A percentile compares a stretch with the other conserved stretches of the same genome.
phyloP scores from a whole-genome alignment of 495 filamentous ascomycete genomes.

The Aspergillus coremiiformis region DNA sequence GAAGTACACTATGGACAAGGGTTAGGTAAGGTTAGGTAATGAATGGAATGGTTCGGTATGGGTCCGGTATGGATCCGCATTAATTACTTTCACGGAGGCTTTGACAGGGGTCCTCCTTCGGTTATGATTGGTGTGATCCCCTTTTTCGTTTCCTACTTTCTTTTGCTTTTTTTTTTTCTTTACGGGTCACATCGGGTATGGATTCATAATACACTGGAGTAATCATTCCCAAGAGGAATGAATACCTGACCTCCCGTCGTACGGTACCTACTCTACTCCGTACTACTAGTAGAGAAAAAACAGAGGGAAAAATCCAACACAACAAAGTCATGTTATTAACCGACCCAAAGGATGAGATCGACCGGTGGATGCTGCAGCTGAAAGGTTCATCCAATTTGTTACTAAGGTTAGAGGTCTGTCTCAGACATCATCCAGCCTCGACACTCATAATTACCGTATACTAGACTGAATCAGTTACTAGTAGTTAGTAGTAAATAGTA shows the following conservation, averaged over 20 bases:
- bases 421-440: constrained; percentile 12
- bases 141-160: no score
- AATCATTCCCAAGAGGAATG: neutral
- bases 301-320: neutral
- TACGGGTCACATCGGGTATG: neutral
- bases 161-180: no score
- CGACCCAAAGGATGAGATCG: constrained; percentile 14
- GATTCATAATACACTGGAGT: no score
- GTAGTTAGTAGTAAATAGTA: constrained; percentile 5
- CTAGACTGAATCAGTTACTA: no score
- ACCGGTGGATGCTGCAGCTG: constrained; percentile 13
- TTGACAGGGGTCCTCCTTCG: neutral
- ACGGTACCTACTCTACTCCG: no score
- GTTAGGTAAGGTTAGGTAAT: no score
- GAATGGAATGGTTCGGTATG: no score
- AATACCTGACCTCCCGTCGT: no score
- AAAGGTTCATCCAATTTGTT: constrained; percentile 11
- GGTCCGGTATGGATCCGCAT: no score
- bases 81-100: neutral
- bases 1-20: no score
- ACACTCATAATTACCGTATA: constrained; percentile 2
- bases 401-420: constrained; percentile 18
- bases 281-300: neutral
- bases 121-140: neutral
- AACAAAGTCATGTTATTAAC: neutral